Conservation (phyloP, 192 early-diverging fungal genomes). For the Allomyces macrogynus region DNA sequence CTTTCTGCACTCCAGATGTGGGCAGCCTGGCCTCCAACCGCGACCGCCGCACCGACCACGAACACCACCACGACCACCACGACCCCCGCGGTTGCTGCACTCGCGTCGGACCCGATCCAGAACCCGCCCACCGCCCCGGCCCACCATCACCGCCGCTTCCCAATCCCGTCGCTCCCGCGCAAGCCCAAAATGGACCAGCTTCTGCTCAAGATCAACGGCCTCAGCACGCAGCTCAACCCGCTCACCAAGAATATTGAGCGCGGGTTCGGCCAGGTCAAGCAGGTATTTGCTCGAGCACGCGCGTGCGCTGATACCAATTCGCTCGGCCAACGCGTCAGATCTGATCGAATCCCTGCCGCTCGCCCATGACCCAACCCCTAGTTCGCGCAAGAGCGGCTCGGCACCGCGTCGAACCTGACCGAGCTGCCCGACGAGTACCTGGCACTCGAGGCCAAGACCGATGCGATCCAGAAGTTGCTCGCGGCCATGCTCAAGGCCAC, state of each 20-base stretch:
- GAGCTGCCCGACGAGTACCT: slow-evolving; percentile 86
- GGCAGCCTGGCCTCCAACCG: too few relatives aligned
- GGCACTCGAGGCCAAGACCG: slow-evolving; percentile 46
- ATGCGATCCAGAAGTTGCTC: neutral
- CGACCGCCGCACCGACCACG: too few relatives aligned
- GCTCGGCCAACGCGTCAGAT: neutral
- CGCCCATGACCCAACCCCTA: slow-evolving; percentile 9
- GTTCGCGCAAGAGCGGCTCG: slow-evolving; percentile 78
- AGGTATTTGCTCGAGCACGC: neutral
- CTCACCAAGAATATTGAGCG: neutral
- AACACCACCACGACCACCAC: too few relatives aligned
- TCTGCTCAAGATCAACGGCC: neutral
- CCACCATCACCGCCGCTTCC: too few relatives aligned
- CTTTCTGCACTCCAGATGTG: too few relatives aligned
- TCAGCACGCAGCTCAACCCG: slow-evolving; percentile 1
- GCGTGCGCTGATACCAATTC: neutral
- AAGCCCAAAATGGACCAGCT: neutral
- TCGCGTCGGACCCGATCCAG: too few relatives aligned
- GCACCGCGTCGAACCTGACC: slow-evolving; percentile 60
- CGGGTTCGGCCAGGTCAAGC: slow-evolving; percentile 1
- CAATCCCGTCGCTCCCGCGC: too few relatives aligned
- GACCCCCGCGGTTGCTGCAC: too few relatives aligned
- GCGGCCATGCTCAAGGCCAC: slow-evolving; percentile 40
- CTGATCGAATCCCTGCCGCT: too few relatives aligned
- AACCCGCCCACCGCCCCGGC: too few relatives aligned